Base-by-base conservation (phyloP, 129 eudicot species). In the Deinandra increscens region DNA sequence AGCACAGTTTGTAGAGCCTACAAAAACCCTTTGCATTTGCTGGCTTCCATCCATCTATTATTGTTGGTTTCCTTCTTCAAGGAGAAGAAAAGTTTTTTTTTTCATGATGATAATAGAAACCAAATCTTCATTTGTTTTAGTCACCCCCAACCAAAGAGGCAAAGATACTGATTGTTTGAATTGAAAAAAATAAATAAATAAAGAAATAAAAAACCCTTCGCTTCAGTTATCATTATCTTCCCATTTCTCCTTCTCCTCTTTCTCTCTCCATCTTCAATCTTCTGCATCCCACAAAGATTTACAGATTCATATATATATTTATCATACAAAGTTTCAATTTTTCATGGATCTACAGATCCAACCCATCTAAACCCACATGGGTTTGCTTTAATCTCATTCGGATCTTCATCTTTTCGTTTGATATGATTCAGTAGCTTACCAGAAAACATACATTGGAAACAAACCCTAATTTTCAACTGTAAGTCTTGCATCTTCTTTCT, bases 291-390 rank as follows among this genome's bases (percentile, higher is more conserved):
- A 51, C 43, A 68, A 34, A 43, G 48, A 79, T 19, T 51, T 73
- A 51, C 33, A 78, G 7, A 69, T 26, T 51, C 4, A 50, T 29
- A 4, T 18, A 9, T 63, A 29, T 41, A 42, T 66, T 56, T 58
- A 56, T 72, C 31, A 60, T 36, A 59, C 39, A 73, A 54, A 60
- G 51, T 22, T 36, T 41, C 60, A 58, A 75, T 67, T 60, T 79
- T 73, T 80, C 39, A 69, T 85, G 87, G 85, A 80, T 86, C 91
- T 83, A 36, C 78, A 86, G 87, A 86, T 86, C 91, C 80, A 75
- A 74, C 65, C 38, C 68, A 63, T 61, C 39, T 36, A 31, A 33
- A 58, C 46, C 37, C 58, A 23, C 80, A 72, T 76, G 67, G 75
- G 81, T 26, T 18, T 69, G 70, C 73, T 55, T 62, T 56, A 17